phyloP scores from a whole-genome alignment of 257 asterid genomes.

The Phtheirospermum japonicum region DNA sequence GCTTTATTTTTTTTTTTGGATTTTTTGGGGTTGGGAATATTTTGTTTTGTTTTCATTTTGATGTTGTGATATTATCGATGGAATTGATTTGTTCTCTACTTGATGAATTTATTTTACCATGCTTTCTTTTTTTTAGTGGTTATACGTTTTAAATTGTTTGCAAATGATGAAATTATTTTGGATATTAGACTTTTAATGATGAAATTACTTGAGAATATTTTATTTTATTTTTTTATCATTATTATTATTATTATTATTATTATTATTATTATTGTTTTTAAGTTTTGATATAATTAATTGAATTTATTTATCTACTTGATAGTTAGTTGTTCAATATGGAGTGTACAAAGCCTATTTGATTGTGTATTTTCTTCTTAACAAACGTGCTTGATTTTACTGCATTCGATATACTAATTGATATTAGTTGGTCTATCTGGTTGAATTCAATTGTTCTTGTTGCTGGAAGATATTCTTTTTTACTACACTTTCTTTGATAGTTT shows the following conservation, averaged over 20 bases:
- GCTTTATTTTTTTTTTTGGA: not conserved
- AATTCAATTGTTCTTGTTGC: conserved; percentile 15
- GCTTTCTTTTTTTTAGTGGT: not conserved
- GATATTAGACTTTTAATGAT: no score
- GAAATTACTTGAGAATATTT: no score
- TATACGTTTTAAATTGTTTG: no score
- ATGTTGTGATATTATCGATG: not conserved
- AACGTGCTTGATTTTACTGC: not conserved
- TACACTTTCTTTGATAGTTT: not conserved
- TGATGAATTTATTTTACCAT: not conserved
- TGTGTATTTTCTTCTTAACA: conserved; percentile 5
- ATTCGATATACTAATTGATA: not conserved
- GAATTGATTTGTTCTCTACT: not conserved
- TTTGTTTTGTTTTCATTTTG: not conserved
- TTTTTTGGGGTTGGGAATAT: not conserved
- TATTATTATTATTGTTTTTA: no score
- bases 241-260: no score
- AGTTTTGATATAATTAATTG: not conserved
- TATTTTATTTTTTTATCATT: no score
- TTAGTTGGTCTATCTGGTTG: not conserved
- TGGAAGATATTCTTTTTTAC: conserved; percentile 4
- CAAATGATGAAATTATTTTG: no score
- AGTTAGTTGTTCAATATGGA: conserved; percentile 4
- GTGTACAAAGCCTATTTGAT: not conserved
- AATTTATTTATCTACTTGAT: not conserved